Conservation (phyloP, 768 basidiomycete species). For the Phanerochaete carnosa region DNA sequence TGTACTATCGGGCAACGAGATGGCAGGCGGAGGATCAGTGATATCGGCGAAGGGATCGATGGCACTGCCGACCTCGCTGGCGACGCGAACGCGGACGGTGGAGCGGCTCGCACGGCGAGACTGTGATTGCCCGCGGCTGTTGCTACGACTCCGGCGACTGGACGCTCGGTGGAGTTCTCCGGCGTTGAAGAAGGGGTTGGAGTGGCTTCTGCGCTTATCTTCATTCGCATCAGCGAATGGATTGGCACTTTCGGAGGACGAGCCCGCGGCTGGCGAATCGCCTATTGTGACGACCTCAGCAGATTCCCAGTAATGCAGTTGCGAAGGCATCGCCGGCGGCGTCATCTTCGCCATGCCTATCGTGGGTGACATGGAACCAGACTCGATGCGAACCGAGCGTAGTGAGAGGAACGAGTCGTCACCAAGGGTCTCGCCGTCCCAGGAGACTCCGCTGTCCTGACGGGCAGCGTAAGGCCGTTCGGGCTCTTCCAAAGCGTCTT, state of each 20-base stretch:
- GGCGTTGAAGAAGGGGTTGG: slow-evolving; percentile 43
- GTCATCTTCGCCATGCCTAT: slow-evolving; percentile 56
- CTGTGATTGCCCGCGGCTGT: slow-evolving; percentile 16
- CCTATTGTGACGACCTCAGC: slow-evolving; percentile 57
- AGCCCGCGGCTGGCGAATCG: slow-evolving; percentile 17
- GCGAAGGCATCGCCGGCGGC: slow-evolving; percentile 49
- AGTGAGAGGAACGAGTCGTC: slow-evolving; percentile 50
- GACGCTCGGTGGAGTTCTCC: slow-evolving; percentile 23
- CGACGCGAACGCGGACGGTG: slow-evolving; percentile 9
- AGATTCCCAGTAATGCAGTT: slow-evolving; percentile 63
- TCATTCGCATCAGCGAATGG: slow-evolving; percentile 30
- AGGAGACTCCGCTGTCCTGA: slow-evolving; percentile 41
- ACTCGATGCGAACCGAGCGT: slow-evolving; percentile 35
- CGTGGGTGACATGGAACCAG: slow-evolving; percentile 48
- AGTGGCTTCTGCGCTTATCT: slow-evolving; percentile 36
- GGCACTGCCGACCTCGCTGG: slow-evolving; percentile 1
- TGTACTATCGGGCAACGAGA: slow-evolving; percentile 9
- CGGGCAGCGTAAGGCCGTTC: slow-evolving; percentile 43
- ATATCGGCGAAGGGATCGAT: slow-evolving; percentile 44
- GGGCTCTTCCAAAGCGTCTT: slow-evolving; percentile 36
- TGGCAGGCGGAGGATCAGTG: background rate
- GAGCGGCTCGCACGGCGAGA: slow-evolving; percentile 15
- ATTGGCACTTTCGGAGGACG: slow-evolving; percentile 27
- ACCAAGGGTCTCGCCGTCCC: slow-evolving; percentile 46
- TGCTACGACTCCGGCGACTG: slow-evolving; percentile 24